Evolutionary conservation across 495 filamentous ascomycete genomes (phyloP), one percentile per base, ranked within the genome.

Genomic region (Penicillium tannophilum): DNA sequence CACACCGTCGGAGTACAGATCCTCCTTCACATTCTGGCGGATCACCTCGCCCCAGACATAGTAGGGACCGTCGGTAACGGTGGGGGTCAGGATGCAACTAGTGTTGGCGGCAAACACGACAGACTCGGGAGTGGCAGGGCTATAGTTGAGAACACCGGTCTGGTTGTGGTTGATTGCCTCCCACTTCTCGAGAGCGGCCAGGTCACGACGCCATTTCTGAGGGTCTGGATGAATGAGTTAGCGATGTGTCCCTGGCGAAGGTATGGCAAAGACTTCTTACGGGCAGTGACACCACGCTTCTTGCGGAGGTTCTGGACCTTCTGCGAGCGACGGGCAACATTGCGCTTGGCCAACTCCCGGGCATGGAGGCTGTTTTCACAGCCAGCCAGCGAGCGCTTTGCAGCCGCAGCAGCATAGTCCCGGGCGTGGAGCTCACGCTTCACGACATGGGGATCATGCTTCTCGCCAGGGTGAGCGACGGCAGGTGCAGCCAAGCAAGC

Each of bases 41-140:
- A 76, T 69, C 31, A 77, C 68, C 61, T 82, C 79, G 24, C 79
- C 81, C 59, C 73, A 76, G 19, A 84, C 77, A 58, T 82, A 84
- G 73, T 83, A 84, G 1, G 82, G 82, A 0, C 82, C 81, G 50
- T 77, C 79, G 6, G 79, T 83, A 50, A 82, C 63, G 30, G 82
- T 80, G 4, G 81, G 82, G 6, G 80, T 72, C 31, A 84, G 69
- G 43, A 85, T 79, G 59, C 80, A 82, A 26, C 80, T 78, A n/a
- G 79, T 80, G 60, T 79, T 78, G 39, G 79, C 79, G 20, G 72
- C 64, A 62, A 86, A 87, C 16, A 86, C 72, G 26, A 73, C 69
- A 14, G 63, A 63, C 26, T 73, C 70, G 14, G 63, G 61, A 11
- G 63, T 67, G 14, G 62, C 50, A 31, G 62, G 54, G 26, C 56